phyloP scores from a whole-genome alignment of 208 protist species.

The Leishmania tarentolae region DNA sequence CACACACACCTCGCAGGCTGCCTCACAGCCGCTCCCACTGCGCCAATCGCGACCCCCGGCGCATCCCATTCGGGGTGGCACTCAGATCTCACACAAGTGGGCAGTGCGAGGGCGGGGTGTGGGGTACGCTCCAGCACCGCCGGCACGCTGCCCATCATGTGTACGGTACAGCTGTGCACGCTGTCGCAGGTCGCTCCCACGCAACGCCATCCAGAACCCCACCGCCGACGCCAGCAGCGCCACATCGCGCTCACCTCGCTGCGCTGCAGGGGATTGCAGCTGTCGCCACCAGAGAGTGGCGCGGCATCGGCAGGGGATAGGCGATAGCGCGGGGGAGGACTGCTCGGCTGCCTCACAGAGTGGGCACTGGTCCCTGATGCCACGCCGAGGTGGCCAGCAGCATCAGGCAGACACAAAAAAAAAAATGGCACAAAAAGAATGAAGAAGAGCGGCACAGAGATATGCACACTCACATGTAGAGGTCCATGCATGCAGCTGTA shows the following conservation, averaged over 20 bases:
- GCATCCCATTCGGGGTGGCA: not conserved
- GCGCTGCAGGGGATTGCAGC: not conserved
- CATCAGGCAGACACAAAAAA: not conserved
- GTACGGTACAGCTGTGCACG: not conserved
- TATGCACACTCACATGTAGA: not conserved
- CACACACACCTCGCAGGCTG: not conserved
- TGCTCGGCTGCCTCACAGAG: not conserved
- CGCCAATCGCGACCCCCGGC: not conserved
- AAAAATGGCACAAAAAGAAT: not conserved
- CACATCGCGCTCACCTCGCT: not conserved
- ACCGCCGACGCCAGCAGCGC: not conserved
- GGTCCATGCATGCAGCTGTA: not conserved
- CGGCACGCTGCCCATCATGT: not conserved
- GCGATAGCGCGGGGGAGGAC: too few relatives aligned
- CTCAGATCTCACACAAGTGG: not conserved
- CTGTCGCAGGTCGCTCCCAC: not conserved
- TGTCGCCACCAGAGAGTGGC: not conserved
- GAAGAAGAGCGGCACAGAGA: not conserved
- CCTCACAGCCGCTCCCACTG: not conserved
- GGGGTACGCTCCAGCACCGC: not conserved
- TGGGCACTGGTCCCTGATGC: too few relatives aligned
- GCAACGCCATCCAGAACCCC: not conserved
- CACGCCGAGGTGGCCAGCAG: not conserved
- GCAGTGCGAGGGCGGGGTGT: not conserved
- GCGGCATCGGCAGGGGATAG: not conserved